These are phyloP conservation scores for Sarocladium oryzae DNA, from an alignment of 2,329 filamentous ascomycete genomes.

Conservation along the genomic window DNA sequence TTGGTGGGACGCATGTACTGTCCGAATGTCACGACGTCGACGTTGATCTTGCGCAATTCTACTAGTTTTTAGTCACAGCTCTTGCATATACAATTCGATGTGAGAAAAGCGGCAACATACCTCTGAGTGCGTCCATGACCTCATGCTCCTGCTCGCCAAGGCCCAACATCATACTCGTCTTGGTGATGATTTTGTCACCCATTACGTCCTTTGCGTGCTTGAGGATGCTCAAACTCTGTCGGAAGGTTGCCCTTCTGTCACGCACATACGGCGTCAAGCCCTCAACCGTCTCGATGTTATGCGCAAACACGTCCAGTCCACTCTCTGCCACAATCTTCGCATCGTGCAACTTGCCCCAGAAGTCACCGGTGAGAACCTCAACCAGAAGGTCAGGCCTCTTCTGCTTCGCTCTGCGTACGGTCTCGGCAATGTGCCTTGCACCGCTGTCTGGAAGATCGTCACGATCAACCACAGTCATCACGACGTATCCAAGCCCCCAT, in stretches of 20 bases:
- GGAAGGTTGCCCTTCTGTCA: constrained; percentile 83
- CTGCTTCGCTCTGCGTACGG: constrained; percentile 86
- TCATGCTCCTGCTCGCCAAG: constrained; percentile 88
- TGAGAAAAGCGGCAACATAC: constrained; percentile 31
- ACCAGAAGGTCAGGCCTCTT: constrained; percentile 73
- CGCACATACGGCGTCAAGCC: constrained; percentile 82
- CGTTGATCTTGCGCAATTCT: constrained; percentile 73
- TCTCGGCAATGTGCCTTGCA: constrained; percentile 85
- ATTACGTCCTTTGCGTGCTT: constrained; percentile 72
- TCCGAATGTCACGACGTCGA: constrained; percentile 97
- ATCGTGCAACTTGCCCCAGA: constrained; percentile 78
- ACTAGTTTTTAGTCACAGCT: not conserved
- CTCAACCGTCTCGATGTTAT: constrained; percentile 95
- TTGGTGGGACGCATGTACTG: constrained; percentile 99
- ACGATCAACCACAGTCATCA: constrained; percentile 87
- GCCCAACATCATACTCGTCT: constrained; percentile 96
- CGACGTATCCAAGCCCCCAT: constrained; percentile 95
- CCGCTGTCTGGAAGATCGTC: constrained; percentile 89
- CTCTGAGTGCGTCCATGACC: constrained; percentile 68
- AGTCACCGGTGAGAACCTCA: constrained; percentile 84
- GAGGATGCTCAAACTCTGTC: constrained; percentile 75
- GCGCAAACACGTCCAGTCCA: constrained; percentile 91
- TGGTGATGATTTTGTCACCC: constrained; percentile 78
- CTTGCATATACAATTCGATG: too few relatives aligned
- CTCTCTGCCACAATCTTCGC: constrained; percentile 77